Evolutionary conservation across 805 yeast species (phyloP).

Genomic region (Brettanomyces custersianus): DNA sequence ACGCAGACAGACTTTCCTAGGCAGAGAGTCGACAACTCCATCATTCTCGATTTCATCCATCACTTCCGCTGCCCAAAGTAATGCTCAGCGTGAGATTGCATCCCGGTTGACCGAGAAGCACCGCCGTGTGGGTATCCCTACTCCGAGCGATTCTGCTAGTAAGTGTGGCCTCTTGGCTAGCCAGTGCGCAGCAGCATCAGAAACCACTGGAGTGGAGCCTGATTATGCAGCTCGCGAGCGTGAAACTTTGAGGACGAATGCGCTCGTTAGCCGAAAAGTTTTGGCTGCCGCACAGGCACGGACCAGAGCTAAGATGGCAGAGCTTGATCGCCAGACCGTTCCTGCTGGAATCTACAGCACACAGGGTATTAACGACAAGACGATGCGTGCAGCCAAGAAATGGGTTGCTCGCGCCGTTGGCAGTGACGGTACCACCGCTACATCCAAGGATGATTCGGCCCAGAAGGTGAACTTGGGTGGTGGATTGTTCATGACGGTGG

Average conservation of each 20-base stretch:
- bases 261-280: conserved; percentile 33
- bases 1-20: conserved; percentile 7
- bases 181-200: conserved; percentile 51
- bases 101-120: conserved; percentile 14
- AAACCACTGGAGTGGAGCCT: conserved; percentile 22
- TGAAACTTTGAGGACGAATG: conserved; percentile 27
- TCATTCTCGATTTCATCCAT: conserved; percentile 46
- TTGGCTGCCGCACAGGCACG: conserved; percentile 43
- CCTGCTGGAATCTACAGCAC: conserved; percentile 19
- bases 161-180: conserved; percentile 39
- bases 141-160: conserved; percentile 31
- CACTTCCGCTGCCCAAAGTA: conserved; percentile 34
- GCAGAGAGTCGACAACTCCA: conserved; percentile 26
- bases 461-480: conserved; percentile 73
- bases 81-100: conserved; percentile 24
- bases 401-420: conserved; percentile 42
- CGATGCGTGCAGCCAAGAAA: conserved; percentile 68
- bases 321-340: conserved; percentile 19
- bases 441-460: conserved; percentile 19
- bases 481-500: conserved; percentile 67
- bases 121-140: conserved; percentile 5
- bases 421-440: conserved; percentile 27
- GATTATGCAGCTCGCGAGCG: conserved; percentile 38
- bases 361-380: conserved; percentile 48
- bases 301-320: conserved; percentile 29